Evolutionary conservation across 176 grass and related monocot genomes (phyloP), one percentile per base, ranked within the genome.

Genomic region (Aegilops longissima): DNA sequence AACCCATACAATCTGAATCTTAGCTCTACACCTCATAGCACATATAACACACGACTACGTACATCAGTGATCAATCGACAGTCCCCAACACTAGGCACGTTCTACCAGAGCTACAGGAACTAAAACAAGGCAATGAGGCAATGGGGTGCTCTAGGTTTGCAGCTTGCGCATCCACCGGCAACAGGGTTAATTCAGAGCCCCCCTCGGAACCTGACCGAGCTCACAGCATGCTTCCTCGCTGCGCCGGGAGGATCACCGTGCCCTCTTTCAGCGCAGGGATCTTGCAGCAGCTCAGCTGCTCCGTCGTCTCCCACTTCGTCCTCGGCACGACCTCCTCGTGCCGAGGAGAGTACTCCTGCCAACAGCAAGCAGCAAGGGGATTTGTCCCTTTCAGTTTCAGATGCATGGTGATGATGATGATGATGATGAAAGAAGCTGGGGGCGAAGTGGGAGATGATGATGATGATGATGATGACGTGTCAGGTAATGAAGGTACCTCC

Each of bases 261-360:
- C 76, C 80, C 76, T 87, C 81, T 33, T 87, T 40, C 20, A 87
- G 70, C 49, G 49, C 76, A 8, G 80, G 68, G 70, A 89, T 86
- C 59, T 89, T 86, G 87, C 79, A 87, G 87, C 39, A 76, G 80
- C 84, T 64, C 73, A 84, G 23, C 51, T 89, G 76, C 73, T 86
- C 87, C 84, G 70, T 66, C 84, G 70, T 66, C 20, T 87, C 91
- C 87, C 87, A 92, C 54, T 84, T 70, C 62, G 18, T 62, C 80
- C 72, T 90, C 6, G 84, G 79, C 76, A 76, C 87, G 14, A 90
- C 70, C 30, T 76, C 52, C 40, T 92, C 84, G 54, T 92, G 91
- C 23, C 52, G 40, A 14, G 91, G 91, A 52, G 63, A 84, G 64
- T 92, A 92, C 81, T 84, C 87, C 91, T 92, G 76, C 12, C 1